Base-by-base conservation (phyloP, 768 basidiomycete species). In the Cantharellus anzutake region DNA sequence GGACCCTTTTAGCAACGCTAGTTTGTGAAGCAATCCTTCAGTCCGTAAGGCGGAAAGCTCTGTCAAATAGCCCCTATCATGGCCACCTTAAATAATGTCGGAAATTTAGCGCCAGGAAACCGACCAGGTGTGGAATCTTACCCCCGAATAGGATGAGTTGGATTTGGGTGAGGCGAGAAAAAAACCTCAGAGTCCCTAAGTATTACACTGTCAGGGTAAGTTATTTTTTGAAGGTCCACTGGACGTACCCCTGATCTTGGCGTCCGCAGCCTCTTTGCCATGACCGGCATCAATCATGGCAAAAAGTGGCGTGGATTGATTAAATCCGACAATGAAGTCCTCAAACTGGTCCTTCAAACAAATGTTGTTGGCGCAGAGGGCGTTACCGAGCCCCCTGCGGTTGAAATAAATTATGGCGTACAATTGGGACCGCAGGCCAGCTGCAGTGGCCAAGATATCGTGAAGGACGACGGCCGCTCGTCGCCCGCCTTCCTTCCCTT, bases 251-350 rank as follows among this genome's bases (percentile, higher is more conserved):
- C 82, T 83, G 67, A 86, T 77, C 70, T 86, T 86, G 51, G 80
- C 76, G 68, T 86, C 83, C 38, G 81, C 83, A 3, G 79, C 81
- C 73, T 86, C 84, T 70, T 86, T 86, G 57, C 74, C 79, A 62
- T 71, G 72, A 56, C 84, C 84, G 57, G 82, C 82, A 68, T 86
- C 84, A 41, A 83, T 74, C 70, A 86, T 79, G 58, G 77, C 69
- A 67, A 84, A 85, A 48, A 80, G 76, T 61, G 80, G 79, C 7
- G 77, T 72, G 5, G 83, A 80, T 68, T 82, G 80, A 68, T 83
- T 84, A 66, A 86, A 84, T 4, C 83, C 83, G 57, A 75, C 68
- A 59, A 81, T 69, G 65, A 86, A 86, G 16, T 81, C 80, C 2
- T 82, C 80, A 63, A 84, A 79, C 56, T 72, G 73, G 51, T 66